These are phyloP conservation scores for Aphanomyces euteiches DNA, from an alignment of 352 stramenopile genomes.

Conservation along the genomic window DNA sequence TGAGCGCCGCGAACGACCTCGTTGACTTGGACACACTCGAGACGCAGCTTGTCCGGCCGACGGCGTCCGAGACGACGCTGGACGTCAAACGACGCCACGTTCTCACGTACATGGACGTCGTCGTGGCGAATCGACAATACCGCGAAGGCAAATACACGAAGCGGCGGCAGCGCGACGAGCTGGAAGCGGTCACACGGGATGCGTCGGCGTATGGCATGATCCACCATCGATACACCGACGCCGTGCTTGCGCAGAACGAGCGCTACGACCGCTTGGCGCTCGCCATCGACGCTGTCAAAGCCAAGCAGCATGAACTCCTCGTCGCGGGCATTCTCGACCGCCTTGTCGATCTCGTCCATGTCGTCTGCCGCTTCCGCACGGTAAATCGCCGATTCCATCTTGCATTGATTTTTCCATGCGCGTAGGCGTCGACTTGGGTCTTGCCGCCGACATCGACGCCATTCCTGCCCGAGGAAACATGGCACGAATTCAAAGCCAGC, in stretches of 20 bases:
- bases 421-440: constrained; percentile 16
- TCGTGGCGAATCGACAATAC: constrained; percentile 50
- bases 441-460: constrained; percentile 10
- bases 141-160: constrained; percentile 50
- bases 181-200: constrained; percentile 53
- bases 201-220: constrained; percentile 48
- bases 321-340: constrained; percentile 42
- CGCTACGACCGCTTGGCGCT: constrained; percentile 39
- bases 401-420: constrained; percentile 26
- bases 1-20: constrained; percentile 35
- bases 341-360: constrained; percentile 55
- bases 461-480: constrained; percentile 49
- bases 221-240: constrained; percentile 60
- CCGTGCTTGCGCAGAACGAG: constrained; percentile 44
- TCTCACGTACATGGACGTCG: constrained; percentile 64
- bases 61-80: constrained; percentile 46
- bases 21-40: constrained; percentile 44
- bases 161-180: constrained; percentile 45
- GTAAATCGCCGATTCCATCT: constrained; percentile 31
- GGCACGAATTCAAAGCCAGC: constrained; percentile 59
- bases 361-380: constrained; percentile 49
- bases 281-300: constrained; percentile 40
- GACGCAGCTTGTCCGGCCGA: constrained; percentile 44
- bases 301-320: constrained; percentile 47
- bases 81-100: constrained; percentile 46